Evolutionary conservation across 2,329 filamentous ascomycete genomes (phyloP).

Genomic region (Pseudogymnoascus sp.): DNA sequence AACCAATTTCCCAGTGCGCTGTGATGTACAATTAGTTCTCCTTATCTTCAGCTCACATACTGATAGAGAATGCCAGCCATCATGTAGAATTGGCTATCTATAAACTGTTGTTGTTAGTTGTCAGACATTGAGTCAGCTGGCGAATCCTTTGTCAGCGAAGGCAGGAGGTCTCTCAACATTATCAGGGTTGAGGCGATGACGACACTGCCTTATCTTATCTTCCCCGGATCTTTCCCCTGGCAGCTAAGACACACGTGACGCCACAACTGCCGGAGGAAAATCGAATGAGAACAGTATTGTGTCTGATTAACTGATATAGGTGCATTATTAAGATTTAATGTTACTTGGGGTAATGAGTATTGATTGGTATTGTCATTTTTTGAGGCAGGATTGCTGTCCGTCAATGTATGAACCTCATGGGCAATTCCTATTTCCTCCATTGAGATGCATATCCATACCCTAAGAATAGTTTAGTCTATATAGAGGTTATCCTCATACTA

Average conservation of each 20-base stretch:
- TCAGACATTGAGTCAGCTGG: not conserved
- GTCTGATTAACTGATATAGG: not conserved
- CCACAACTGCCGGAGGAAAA: not conserved
- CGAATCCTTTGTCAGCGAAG: not conserved
- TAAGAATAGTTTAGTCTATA: not conserved
- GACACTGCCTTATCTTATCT: not conserved
- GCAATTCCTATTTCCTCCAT: not conserved
- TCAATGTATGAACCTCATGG: not conserved
- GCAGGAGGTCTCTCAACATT: not conserved
- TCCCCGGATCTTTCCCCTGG: not conserved
- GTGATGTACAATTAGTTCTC: not conserved
- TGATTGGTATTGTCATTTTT: not conserved
- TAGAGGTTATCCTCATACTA: not conserved
- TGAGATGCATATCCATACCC: not conserved
- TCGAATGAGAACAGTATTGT: not conserved
- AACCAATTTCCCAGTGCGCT: not conserved
- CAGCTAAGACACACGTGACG: not conserved
- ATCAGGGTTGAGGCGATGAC: not conserved
- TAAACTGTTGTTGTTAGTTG: not conserved
- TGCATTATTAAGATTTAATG: not conserved
- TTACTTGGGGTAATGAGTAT: not conserved
- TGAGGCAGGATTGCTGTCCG: not conserved
- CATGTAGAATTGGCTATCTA: not conserved
- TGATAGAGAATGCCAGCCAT: not conserved
- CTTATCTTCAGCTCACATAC: not conserved